Evolutionary conservation across 257 asterid species (phyloP).

Genomic region (Lantana camara): DNA sequence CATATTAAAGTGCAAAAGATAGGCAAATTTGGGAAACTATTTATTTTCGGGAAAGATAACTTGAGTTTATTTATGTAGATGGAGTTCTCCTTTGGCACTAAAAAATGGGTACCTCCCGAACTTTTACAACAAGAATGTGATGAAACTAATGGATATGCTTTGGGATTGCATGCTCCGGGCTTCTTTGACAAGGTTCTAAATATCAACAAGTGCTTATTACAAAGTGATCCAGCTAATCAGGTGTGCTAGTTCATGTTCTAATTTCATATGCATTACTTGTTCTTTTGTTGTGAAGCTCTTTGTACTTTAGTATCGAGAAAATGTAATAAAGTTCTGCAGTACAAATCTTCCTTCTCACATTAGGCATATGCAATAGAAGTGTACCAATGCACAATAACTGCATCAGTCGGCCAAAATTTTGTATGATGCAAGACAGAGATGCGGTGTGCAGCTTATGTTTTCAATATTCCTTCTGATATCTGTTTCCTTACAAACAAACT

Average conservation of each 20-base stretch:
- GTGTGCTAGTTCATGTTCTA: slow-evolving; percentile 36
- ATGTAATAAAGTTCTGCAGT: background rate
- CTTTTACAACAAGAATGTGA: slow-evolving; percentile 48
- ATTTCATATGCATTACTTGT: slow-evolving; percentile 1
- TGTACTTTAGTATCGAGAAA: background rate
- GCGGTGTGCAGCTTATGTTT: no score
- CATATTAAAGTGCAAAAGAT: background rate
- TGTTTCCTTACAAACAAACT: no score
- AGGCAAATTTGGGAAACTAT: background rate
- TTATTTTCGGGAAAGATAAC: background rate
- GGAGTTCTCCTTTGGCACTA: slow-evolving; percentile 94
- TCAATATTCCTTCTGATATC: no score
- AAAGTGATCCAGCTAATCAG: slow-evolving; percentile 81
- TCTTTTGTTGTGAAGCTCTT: slow-evolving; percentile 10
- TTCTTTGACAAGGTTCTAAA: slow-evolving; percentile 90
- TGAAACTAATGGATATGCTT: slow-evolving; percentile 53
- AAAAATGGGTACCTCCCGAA: slow-evolving; percentile 83
- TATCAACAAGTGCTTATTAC: slow-evolving; percentile 76
- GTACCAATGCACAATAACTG: background rate
- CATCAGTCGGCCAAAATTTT: background rate
- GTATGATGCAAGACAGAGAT: no score
- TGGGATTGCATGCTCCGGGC: slow-evolving; percentile 98
- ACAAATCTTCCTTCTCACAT: slow-evolving; percentile 2
- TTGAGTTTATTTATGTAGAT: slow-evolving; percentile 55
- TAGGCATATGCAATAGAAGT: slow-evolving; percentile 9